These are phyloP conservation scores for Starmerella apicola DNA, from an alignment of 805 yeast species.

Conservation along the genomic window DNA sequence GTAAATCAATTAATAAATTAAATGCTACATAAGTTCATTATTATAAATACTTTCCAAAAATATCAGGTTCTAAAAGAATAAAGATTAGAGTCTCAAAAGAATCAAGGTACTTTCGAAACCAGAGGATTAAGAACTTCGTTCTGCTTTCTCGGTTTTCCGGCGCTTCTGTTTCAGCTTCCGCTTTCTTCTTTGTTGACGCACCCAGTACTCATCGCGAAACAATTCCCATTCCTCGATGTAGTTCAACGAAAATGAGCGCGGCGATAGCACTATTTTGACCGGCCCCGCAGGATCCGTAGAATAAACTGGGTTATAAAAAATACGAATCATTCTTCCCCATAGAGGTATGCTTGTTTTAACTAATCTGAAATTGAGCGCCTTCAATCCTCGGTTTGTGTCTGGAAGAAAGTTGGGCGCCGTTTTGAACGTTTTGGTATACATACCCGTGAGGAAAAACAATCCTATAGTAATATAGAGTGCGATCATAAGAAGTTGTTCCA, in stretches of 20 bases:
- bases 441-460: constrained; percentile 77
- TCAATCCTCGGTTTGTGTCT: constrained; percentile 77
- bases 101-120: too few relatives aligned
- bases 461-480: constrained; percentile 55
- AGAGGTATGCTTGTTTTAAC: constrained; percentile 31
- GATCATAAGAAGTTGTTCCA: constrained; percentile 36
- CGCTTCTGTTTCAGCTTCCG: constrained; percentile 1
- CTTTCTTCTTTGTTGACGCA: constrained; percentile 22
- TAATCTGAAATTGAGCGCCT: constrained; percentile 68
- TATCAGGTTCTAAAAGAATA: too few relatives aligned
- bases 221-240: constrained; percentile 91
- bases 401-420: constrained; percentile 66
- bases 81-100: too few relatives aligned
- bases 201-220: constrained; percentile 89
- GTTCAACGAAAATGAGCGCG: constrained; percentile 70
- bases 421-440: constrained; percentile 73
- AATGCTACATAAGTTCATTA: too few relatives aligned
- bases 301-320: constrained; percentile 23
- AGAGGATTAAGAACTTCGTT: too few relatives aligned
- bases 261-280: constrained; percentile 67
- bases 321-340: constrained; percentile 22
- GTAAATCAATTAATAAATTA: too few relatives aligned
- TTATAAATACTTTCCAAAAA: too few relatives aligned
- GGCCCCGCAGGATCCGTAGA: constrained; percentile 44
- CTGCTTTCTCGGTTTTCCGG: not conserved